Base-by-base conservation (phyloP, 23 red algal species). In the Gracilariopsis chorda region DNA sequence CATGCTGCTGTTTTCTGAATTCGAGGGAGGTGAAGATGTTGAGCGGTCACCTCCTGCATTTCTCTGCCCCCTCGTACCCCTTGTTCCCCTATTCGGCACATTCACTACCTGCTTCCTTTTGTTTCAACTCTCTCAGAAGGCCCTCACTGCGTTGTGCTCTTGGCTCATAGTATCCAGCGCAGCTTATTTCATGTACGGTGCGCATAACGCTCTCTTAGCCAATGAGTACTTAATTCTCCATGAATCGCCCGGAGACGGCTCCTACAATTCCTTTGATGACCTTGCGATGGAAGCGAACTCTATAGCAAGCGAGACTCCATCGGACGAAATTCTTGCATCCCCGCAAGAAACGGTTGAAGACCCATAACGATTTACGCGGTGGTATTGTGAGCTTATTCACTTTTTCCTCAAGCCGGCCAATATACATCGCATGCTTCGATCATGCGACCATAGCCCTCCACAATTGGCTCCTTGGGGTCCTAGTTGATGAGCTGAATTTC, bases 231-330 rank as follows among this genome's bases (percentile, higher is more conserved):
- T 76, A 32, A 77, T 27, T 48, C 44, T 88, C 12, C 47, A 40
- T 65, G 83, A 48, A 37, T 70, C 83, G 9, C 44, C 83, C 10
- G 44, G 52, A 24, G 52, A 74, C 20, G 45, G 48, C 14, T 88
- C 83, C 2, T 88, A 88, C 51, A 88, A 75, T 20, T 88, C 83
- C 25, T 88, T 88, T 56, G 83, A 88, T 59, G 65, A 88, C 14
- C 37, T 88, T 44, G 83, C 83, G 9, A 86, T 71, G 82, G 83
- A 88, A 73, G 83, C 83, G 59, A 52, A 75, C 37, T 88, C 83
- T 36, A 57, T 88, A 20, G 55, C 53, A 14, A 84, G 80, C 35
- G 59, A 84, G 23, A 51, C 72, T 51, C 45, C 44, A 14, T 78
- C 72, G 13, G 72, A 78, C 0, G 62, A 68, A 41, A n/a, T n/a